Evolutionary conservation across 805 yeast species (phyloP).

Genomic region (Tetrapisispora arboricola): DNA sequence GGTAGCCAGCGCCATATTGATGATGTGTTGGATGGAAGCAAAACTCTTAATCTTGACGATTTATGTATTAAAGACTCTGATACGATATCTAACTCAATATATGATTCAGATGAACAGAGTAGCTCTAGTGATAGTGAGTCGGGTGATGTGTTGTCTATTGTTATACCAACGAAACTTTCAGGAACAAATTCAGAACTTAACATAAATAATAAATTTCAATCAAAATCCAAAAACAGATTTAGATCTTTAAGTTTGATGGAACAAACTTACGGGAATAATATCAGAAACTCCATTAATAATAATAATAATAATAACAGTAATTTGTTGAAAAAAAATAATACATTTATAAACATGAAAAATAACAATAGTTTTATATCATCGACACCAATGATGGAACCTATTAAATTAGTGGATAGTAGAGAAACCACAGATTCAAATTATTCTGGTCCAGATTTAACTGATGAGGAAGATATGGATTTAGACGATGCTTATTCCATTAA

Average conservation of each 20-base stretch:
- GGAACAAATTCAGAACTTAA: slow-evolving; percentile 17
- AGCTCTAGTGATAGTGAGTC: slow-evolving; percentile 25
- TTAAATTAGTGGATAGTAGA: background rate
- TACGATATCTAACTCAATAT: slow-evolving; percentile 7
- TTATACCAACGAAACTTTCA: slow-evolving; percentile 27
- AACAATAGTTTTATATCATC: background rate
- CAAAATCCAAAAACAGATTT: slow-evolving; percentile 15
- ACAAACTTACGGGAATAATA: slow-evolving; percentile 4
- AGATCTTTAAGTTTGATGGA: slow-evolving; percentile 29
- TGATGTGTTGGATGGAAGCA: slow-evolving; percentile 4
- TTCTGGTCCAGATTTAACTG: background rate
- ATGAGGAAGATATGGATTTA: slow-evolving; percentile 2
- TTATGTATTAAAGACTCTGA: slow-evolving; percentile 10
- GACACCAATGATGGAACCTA: background rate
- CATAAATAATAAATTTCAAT: background rate
- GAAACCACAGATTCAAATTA: slow-evolving; percentile 1
- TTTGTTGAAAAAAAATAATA: background rate
- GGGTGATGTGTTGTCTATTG: slow-evolving; percentile 30
- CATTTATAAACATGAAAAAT: background rate
- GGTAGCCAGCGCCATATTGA: slow-evolving; percentile 2
- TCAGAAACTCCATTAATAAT: slow-evolving; percentile 7
- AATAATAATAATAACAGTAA: background rate
- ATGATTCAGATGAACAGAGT: slow-evolving; percentile 16
- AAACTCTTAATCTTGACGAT: slow-evolving; percentile 7
- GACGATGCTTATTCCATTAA: background rate